phyloP scores from a whole-genome alignment of 1,284 basidiomycete genomes.

The Puccinia novopanici region DNA sequence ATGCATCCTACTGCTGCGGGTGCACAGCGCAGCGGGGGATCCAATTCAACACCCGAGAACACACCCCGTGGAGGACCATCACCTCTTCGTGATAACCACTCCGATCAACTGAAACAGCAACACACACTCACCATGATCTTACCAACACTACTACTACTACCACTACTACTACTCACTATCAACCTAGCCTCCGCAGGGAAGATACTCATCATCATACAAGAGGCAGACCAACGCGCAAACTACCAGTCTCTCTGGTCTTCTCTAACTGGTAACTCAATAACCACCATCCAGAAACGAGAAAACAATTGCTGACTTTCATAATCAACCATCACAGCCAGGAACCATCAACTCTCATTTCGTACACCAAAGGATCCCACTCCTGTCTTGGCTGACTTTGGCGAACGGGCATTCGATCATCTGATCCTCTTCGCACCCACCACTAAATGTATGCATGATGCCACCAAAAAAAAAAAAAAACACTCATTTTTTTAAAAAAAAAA shows the following conservation, averaged over 20 bases:
- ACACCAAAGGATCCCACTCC: conserved; percentile 72
- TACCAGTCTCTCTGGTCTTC: conserved; percentile 80
- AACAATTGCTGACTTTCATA: neutral
- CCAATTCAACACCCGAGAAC: no score
- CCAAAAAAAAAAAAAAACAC: conserved; percentile 8
- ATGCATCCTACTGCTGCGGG: no score
- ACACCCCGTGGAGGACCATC: no score
- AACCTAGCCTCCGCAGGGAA: conserved; percentile 63
- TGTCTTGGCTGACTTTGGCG: conserved; percentile 70
- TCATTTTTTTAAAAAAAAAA: no score
- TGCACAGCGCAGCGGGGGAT: no score
- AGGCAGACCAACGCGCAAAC: conserved; percentile 66
- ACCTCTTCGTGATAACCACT: no score
- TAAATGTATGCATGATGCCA: conserved; percentile 66
- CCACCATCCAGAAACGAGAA: neutral
- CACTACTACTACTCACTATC: neutral
- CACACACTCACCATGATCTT: no score
- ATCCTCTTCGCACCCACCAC: conserved; percentile 78
- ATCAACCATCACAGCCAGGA: neutral
- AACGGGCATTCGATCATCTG: conserved; percentile 76
- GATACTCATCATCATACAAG: conserved; percentile 80
- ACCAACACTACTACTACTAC: neutral
- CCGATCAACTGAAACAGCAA: no score
- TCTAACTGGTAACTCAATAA: conserved; percentile 67
- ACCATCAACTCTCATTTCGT: conserved; percentile 72